Conservation (phyloP, 2,329 filamentous ascomycete species). For the Alternaria panax region DNA sequence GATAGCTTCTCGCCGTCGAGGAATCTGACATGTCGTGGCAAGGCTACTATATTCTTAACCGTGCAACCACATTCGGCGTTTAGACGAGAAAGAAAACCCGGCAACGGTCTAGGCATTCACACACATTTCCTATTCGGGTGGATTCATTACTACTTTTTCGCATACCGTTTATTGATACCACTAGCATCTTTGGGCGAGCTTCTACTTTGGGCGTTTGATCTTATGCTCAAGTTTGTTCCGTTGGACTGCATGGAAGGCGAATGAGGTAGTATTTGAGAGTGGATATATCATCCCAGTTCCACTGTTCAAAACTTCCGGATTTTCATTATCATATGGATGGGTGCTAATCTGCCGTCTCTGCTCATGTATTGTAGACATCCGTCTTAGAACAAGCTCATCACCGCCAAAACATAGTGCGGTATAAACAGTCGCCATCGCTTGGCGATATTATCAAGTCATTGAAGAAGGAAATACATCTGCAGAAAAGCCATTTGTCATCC, state of each 20-base stretch:
- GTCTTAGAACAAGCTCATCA: not conserved
- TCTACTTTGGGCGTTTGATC: not conserved
- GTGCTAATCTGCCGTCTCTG: not conserved
- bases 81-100: not conserved
- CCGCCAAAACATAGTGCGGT: not conserved
- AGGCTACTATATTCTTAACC: not conserved
- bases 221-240: not conserved
- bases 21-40: not conserved
- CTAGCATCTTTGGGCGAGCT: not conserved
- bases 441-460: not conserved
- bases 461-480: not conserved
- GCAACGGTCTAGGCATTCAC: not conserved
- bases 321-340: not conserved
- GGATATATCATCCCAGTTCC: not conserved
- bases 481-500: not conserved
- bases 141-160: not conserved
- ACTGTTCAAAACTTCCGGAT: not conserved
- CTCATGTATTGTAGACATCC: not conserved
- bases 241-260: not conserved
- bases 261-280: accelerated
- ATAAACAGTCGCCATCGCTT: not conserved
- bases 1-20: not conserved
- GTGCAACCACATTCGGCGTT: not conserved
- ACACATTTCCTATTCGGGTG: not conserved
- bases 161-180: not conserved